Conservation (phyloP, 2,329 filamentous ascomycete species). For the Trichoderma polysporum region DNA sequence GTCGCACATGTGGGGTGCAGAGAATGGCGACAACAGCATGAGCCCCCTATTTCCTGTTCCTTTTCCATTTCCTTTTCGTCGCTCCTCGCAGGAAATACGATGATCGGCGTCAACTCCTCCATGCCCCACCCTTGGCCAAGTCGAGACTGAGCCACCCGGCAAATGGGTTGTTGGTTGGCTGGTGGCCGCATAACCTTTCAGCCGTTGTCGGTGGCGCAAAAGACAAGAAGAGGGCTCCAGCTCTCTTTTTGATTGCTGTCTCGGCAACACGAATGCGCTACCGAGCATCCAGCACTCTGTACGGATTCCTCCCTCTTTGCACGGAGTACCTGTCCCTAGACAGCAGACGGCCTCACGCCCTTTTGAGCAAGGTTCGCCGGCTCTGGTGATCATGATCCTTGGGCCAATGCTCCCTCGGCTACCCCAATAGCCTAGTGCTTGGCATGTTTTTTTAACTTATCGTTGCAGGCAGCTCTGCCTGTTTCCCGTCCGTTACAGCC, state of each 20-base stretch:
- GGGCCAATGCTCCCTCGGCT: constrained; percentile 1
- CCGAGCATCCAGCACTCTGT: not conserved
- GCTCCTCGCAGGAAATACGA: constrained; percentile 3
- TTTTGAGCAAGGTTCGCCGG: constrained; percentile 3
- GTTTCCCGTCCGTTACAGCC: not conserved
- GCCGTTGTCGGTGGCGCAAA: constrained; percentile 2
- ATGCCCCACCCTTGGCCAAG: constrained; percentile 13
- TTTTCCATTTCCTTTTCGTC: not conserved
- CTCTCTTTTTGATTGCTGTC: not conserved
- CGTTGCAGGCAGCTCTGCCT: not conserved
- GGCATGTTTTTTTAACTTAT: not conserved
- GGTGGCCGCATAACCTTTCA: not conserved
- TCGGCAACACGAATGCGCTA: not conserved
- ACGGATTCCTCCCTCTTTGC: not conserved
- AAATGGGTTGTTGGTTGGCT: not conserved
- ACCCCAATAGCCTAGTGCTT: constrained; percentile 2
- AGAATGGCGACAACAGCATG: constrained; percentile 14
- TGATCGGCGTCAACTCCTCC: constrained; percentile 13
- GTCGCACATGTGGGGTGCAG: constrained; percentile 19
- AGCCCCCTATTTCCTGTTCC: constrained; percentile 11
- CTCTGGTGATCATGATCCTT: not conserved
- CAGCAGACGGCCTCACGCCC: not conserved
- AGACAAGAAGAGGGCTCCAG: not conserved
- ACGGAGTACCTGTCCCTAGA: not conserved
- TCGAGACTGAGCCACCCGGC: constrained; percentile 6